Evolutionary conservation across 2,329 filamentous ascomycete species (phyloP).

Genomic region (Diplodia scrobiculata): DNA sequence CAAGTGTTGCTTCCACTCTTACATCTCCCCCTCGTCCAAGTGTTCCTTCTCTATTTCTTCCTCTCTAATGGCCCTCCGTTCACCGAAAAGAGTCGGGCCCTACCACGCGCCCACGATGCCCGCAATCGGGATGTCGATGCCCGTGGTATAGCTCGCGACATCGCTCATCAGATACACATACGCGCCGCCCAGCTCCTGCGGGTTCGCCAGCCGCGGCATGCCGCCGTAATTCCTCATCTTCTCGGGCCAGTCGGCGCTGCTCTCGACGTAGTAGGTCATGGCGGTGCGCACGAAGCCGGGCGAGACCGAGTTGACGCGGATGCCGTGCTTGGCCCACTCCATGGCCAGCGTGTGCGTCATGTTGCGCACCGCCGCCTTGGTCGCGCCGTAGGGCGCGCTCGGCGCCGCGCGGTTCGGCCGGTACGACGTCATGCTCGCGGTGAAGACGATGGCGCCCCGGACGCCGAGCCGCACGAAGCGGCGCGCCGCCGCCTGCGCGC

Average conservation of each 20-base stretch:
- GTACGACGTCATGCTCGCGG: slow-evolving; percentile 54
- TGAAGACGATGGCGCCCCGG: slow-evolving; percentile 49
- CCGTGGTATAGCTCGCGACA: slow-evolving; percentile 53
- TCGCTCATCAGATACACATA: slow-evolving; percentile 55
- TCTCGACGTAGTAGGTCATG: slow-evolving; percentile 56
- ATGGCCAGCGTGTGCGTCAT: slow-evolving; percentile 47
- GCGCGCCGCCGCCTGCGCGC: slow-evolving; percentile 51
- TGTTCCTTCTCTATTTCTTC: not conserved
- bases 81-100: not conserved
- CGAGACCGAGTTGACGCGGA: slow-evolving; percentile 40
- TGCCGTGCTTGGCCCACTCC: slow-evolving; percentile 42
- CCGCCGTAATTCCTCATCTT: slow-evolving; percentile 60
- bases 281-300: slow-evolving; percentile 42
- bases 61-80: not conserved
- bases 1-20: not conserved
- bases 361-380: slow-evolving; percentile 49
- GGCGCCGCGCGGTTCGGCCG: slow-evolving; percentile 55
- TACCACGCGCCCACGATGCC: slow-evolving; percentile 53
- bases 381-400: slow-evolving; percentile 52
- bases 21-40: not conserved
- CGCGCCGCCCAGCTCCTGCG: slow-evolving; percentile 55
- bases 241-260: slow-evolving; percentile 54
- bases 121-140: slow-evolving; percentile 54
- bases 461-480: slow-evolving; percentile 50
- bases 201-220: slow-evolving; percentile 55